A percentile compares a stretch with the other conserved stretches of the same genome.
Conservation (phyloP, 148 eudicot genomes). For the Persicaria maculosa region DNA sequence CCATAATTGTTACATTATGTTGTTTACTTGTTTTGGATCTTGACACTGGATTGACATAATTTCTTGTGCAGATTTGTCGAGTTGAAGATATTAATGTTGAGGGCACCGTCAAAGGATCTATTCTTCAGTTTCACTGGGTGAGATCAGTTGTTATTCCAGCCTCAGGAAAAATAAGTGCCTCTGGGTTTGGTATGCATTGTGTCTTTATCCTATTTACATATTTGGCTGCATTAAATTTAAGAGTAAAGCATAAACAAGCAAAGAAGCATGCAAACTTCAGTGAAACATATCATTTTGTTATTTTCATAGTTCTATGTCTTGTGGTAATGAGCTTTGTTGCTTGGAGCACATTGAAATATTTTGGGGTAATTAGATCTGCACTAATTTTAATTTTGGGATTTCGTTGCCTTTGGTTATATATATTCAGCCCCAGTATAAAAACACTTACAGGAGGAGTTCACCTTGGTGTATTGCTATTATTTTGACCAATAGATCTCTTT, state of each 20-base stretch:
- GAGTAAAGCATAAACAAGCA: background rate
- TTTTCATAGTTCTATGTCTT: background rate
- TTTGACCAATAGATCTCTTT: background rate
- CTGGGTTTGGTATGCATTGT: slow-evolving; percentile 67
- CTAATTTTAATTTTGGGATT: background rate
- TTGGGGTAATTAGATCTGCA: background rate
- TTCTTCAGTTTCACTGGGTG: slow-evolving; percentile 85
- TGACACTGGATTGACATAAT: slow-evolving; percentile 19
- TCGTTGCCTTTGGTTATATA: background rate
- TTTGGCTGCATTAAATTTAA: background rate
- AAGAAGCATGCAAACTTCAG: slow-evolving; percentile 3
- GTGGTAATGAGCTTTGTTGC: background rate
- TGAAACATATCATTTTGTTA: background rate
- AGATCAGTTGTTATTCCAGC: slow-evolving; percentile 55
- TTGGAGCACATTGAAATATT: background rate
- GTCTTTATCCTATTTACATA: slow-evolving; percentile 2
- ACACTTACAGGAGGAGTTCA: background rate
- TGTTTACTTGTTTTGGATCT: background rate
- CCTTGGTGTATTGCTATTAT: background rate
- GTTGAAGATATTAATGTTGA: slow-evolving; percentile 73
- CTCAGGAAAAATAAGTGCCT: slow-evolving; percentile 64
- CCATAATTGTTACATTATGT: background rate
- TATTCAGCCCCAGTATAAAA: background rate
- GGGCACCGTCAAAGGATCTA: slow-evolving; percentile 77
- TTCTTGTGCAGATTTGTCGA: slow-evolving; percentile 62